Base-by-base conservation (phyloP, 495 filamentous ascomycete genomes). In the Podospora didyma region DNA sequence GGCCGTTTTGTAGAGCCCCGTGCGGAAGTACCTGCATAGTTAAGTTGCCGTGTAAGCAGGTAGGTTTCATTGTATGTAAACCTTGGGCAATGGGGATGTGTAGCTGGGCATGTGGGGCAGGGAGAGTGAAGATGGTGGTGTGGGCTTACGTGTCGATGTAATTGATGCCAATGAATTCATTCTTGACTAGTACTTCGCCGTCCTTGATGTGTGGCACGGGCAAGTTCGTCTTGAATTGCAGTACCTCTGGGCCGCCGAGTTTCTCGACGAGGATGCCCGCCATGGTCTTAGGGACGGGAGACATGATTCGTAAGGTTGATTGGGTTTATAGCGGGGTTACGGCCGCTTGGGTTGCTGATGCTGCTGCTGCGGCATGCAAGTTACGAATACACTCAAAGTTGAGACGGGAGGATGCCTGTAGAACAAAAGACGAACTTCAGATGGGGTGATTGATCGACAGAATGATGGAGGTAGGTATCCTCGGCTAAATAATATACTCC, bases 131-230 rank as follows among this genome's bases (percentile, higher is more conserved):
- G n/a, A n/a, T n/a, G n/a, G n/a, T n/a, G n/a, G n/a, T 57, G 22
- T 16, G 41, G 51, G 56, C 75, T 53, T 74, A 86, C 81, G 79
- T 89, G 65, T 89, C 87, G 68, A 97, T 96, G 73, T 85, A 97
- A 72, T 97, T 96, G 52, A 97, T 76, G 17, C 93, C 93, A 45
- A 89, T 81, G 47, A 83, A 88, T 53, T 89, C 83, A 67, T 97
- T 97, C 71, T 89, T 89, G 46, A 97, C 82, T 2, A 97, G 80
- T 26, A 97, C 58, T 56, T 97, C 79, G 46, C 85, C 87, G 42
- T 87, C 83, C 50, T 82, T 72, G 26, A 86, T 84, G 22, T 77
- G 73, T 0, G 93, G 91, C 10, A 96, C 85, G 20, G 90, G 90
- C 4, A 92, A 67, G 62, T 91, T 82, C 47, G 85, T 84, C 65